phyloP scores from a whole-genome alignment of 2,329 filamentous ascomycete species.

The Neopestalotiopsis clavispora region DNA sequence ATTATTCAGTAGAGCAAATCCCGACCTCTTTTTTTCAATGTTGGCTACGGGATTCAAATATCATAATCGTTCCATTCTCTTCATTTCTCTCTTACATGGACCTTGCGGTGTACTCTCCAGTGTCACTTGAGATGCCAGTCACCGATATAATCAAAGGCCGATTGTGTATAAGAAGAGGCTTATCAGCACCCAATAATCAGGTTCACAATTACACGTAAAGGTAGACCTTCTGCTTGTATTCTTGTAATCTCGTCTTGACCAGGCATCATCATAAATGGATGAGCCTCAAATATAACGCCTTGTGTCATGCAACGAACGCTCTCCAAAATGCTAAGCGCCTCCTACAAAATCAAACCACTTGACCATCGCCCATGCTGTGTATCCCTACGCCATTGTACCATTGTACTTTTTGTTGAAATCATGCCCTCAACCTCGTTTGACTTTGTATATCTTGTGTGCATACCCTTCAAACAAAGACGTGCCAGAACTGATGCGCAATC shows the following conservation, averaged over 20 bases:
- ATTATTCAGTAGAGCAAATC: not conserved
- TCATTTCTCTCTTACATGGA: too few relatives aligned
- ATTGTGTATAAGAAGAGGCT: too few relatives aligned
- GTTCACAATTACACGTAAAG: not conserved
- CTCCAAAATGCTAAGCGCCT: conserved; percentile 1
- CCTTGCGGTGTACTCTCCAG: too few relatives aligned
- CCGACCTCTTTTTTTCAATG: not conserved
- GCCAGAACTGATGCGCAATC: conserved; percentile 37
- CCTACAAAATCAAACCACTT: not conserved
- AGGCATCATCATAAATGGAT: not conserved
- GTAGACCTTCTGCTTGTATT: not conserved
- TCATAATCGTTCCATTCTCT: not conserved
- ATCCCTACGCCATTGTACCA: conserved; percentile 2
- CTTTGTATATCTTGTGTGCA: not conserved
- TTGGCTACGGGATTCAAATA: not conserved
- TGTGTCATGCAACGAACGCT: not conserved
- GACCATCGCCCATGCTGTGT: not conserved
- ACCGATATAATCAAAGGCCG: too few relatives aligned
- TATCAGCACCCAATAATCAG: too few relatives aligned
- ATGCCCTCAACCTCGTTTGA: not conserved
- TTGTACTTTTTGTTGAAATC: not conserved
- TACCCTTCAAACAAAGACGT: conserved; percentile 30
- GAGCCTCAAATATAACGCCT: not conserved
- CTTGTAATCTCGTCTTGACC: not conserved
- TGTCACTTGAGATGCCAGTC: too few relatives aligned